A percentile compares a stretch with the other conserved stretches of the same genome.
phyloP scores from a whole-genome alignment of 768 basidiomycete genomes.

The Gloeostereum incarnatum region DNA sequence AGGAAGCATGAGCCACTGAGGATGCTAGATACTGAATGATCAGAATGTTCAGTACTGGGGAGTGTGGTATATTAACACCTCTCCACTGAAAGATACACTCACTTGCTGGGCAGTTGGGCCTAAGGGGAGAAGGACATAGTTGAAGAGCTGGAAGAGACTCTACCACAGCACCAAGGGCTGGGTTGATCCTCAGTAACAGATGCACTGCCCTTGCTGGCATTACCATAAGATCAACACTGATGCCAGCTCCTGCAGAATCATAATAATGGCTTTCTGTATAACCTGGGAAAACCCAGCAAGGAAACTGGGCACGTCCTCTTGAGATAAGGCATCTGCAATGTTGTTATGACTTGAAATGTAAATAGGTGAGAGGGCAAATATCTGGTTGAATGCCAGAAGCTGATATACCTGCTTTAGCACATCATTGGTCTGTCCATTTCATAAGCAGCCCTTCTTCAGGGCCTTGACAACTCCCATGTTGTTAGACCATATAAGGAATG shows the following conservation, averaged over 20 bases:
- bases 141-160: slow-evolving; percentile 1
- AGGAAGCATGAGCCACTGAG: slow-evolving; percentile 13
- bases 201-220: no score
- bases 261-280: no score
- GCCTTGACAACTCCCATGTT: slow-evolving; percentile 20
- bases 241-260: no score
- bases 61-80: slow-evolving; percentile 19
- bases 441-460: slow-evolving; percentile 17
- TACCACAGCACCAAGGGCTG: not conserved
- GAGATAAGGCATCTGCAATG: slow-evolving; percentile 20
- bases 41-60: slow-evolving; percentile 11
- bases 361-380: slow-evolving; percentile 7
- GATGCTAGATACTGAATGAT: slow-evolving; percentile 9
- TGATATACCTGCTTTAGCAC: no score
- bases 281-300: slow-evolving; percentile 9
- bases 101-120: slow-evolving; percentile 13
- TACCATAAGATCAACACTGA: no score
- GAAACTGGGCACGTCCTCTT: slow-evolving; percentile 15
- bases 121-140: slow-evolving; percentile 11
- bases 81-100: slow-evolving; percentile 19
- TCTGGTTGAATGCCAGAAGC: no score
- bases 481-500: slow-evolving; percentile 20
- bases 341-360: slow-evolving; percentile 16
- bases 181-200: no score
- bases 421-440: slow-evolving; percentile 15